These are phyloP conservation scores for Aspergillus biplanus DNA, from an alignment of 495 filamentous ascomycete species.

Conservation along the genomic window DNA sequence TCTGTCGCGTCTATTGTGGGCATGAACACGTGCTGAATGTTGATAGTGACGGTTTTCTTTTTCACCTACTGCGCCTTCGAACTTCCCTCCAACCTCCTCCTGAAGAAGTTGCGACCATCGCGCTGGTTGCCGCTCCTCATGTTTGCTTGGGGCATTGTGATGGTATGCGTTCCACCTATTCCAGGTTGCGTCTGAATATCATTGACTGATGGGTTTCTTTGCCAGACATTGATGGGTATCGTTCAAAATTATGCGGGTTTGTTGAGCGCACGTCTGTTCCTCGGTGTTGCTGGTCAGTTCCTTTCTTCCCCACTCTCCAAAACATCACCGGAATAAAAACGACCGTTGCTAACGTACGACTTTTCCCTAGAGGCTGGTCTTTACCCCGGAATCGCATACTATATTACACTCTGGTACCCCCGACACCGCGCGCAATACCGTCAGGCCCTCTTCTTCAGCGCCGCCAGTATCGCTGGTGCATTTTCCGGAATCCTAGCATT, in stretches of 20 bases:
- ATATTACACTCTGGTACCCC: slow-evolving; percentile 76
- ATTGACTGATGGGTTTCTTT: neutral
- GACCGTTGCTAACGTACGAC: too few relatives aligned
- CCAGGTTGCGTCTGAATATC: neutral
- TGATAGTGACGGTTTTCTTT: slow-evolving; percentile 57
- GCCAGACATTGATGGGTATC: slow-evolving; percentile 72
- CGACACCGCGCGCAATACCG: slow-evolving; percentile 69
- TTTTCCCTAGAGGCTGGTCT: slow-evolving; percentile 48
- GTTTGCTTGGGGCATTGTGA: slow-evolving; percentile 61
- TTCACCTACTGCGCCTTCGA: slow-evolving; percentile 70
- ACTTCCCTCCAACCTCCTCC: slow-evolving; percentile 70
- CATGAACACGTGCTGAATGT: neutral
- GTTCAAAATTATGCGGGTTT: slow-evolving; percentile 64
- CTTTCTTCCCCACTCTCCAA: neutral
- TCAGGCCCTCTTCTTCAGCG: slow-evolving; percentile 72
- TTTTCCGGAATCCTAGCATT: slow-evolving; percentile 73
- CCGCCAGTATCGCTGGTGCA: slow-evolving; percentile 67
- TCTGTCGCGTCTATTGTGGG: neutral
- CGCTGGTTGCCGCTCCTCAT: slow-evolving; percentile 69
- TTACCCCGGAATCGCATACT: slow-evolving; percentile 75
- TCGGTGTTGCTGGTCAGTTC: slow-evolving; percentile 63
- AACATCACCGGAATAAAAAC: too few relatives aligned
- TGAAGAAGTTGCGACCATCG: slow-evolving; percentile 64
- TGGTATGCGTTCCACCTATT: slow-evolving; percentile 20
- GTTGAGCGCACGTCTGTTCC: slow-evolving; percentile 64